Conservation (phyloP, 2,329 filamentous ascomycete species). For the Aureobasidium sp. region DNA sequence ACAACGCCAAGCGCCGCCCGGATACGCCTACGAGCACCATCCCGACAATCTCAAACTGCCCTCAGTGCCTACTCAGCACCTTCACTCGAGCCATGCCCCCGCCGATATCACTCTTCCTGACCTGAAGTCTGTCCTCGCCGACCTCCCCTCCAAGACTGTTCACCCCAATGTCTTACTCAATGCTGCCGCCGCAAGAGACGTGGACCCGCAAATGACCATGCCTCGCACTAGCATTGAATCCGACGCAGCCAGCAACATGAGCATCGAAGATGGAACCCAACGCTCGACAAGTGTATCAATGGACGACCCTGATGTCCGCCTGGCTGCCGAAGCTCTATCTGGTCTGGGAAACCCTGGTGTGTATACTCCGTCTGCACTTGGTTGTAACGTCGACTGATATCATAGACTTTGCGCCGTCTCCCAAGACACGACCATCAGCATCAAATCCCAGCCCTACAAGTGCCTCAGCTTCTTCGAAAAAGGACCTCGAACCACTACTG, state of each 20-base stretch:
- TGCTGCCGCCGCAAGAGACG: constrained; percentile 21
- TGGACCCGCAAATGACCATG: constrained; percentile 11
- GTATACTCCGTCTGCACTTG: constrained; percentile 14
- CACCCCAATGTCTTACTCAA: constrained; percentile 18
- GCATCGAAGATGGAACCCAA: constrained; percentile 28
- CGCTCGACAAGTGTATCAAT: constrained; percentile 37
- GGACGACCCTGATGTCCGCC: constrained; percentile 40
- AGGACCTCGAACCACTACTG: constrained; percentile 68
- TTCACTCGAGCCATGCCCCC: constrained; percentile 17
- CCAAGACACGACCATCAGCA: constrained; percentile 23
- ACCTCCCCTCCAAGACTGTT: constrained; percentile 20
- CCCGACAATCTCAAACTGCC: constrained; percentile 32
- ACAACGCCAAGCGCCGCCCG: constrained; percentile 29
- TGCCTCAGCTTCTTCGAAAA: constrained; percentile 26
- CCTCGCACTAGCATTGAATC: constrained; percentile 25
- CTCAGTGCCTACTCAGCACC: constrained; percentile 32
- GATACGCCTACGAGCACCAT: constrained; percentile 33
- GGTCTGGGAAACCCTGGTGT: constrained; percentile 41
- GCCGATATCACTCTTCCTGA: constrained; percentile 33
- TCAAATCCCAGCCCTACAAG: constrained; percentile 18
- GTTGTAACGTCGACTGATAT: constrained; percentile 8
- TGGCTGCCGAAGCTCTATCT: constrained; percentile 42
- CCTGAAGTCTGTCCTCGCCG: constrained; percentile 35
- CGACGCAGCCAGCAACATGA: constrained; percentile 36
- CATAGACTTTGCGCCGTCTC: constrained; percentile 36